Evolutionary conservation across 805 yeast species (phyloP), one percentile per base, ranked within the genome.

Genomic region (Lachancea dasiensis): DNA sequence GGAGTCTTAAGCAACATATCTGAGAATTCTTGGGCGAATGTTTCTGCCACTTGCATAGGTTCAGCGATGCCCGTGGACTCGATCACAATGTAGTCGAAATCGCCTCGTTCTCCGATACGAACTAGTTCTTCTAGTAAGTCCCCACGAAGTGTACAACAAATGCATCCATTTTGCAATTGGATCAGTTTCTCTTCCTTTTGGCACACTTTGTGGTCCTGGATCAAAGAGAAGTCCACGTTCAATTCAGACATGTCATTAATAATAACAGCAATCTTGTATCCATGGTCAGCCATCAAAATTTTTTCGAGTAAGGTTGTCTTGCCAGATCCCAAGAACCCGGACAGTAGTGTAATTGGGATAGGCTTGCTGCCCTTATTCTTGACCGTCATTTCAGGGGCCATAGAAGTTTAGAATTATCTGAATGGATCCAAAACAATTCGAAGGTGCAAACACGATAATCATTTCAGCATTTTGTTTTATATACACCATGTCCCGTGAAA

Each of bases 21-120:
- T 5, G 69, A 53, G 43, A 68, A 69, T 40, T 69, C 72, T 9
- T 56, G 52, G 4, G 71, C 62, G 43, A 69, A 69, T 3, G 73
- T 70, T 45, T 69, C 73, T 0, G 75, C 75, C 13, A 69, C 72
- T 45, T 69, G 72, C 72, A 68, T 67, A 20, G 74, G 73, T 46
- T 69, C 75, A 15, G 69, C 63, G 18, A 69, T 65, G 20, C 74
- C 74, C 3, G 73, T 67, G 6, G 69, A 61, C 46, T 69, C 75
- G 27, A 69, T 69, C 6, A 69, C 54, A 29, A 69, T 64, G 43
- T 69, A 69, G 29, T 69, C 63, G 31, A 63, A 66, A 23, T 56
- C 58, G 8, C 63, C 64, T 6, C 49, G 40, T 20, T 52, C 54
- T 13, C 67, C 67, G 13, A 69, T 47, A 2, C 47, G 34, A 4